Base-by-base conservation (phyloP, 495 filamentous ascomycete species). In the Neurospora africana region DNA sequence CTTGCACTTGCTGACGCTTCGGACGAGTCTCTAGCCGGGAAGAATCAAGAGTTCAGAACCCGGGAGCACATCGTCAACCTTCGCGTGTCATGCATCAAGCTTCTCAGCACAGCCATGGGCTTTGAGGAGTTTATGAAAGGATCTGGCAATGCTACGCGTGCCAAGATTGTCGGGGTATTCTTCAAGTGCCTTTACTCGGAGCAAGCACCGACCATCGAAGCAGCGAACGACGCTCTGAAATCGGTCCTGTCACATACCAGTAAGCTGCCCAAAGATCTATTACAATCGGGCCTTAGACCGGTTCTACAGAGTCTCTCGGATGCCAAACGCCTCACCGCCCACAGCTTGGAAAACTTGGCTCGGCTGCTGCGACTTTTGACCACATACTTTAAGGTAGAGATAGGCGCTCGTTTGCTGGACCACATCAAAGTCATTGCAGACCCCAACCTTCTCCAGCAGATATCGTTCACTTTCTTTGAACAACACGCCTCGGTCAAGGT, bases 381-480 rank as follows among this genome's bases (percentile, higher is more conserved):
- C 0, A 98, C 96, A 69, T 98, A 98, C 78, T 99, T 99, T 84
- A 99, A 99, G 81, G 95, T 97, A 3, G 96, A 98, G 78, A 99
- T 99, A 68, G 96, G 96, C 7, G 88, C 93, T 40, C 87, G 94
- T 58, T 82, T 99, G 9, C 83, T 99, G 19, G 94, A 97, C 65
- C 96, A 99, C 74, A 90, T 98, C 84, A 94, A 93, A 78, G 86
- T 89, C 17, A 93, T 99, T 76, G 95, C 95, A 0, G 94, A 97
- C 74, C 86, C 91, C 27, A 83, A 83, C 41, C 86, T 88, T 10
- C 82, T 98, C 70, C 94, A 98, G 79, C 92, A 94, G 77, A 91
- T 95, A 4, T 98, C 94, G 0, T 98, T 98, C 81, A 94, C 89
- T 7, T 88, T 97, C 71, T 91, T 98, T 65, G 96, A 98, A 78